Base-by-base conservation (phyloP, 108 stramenopile species). In the Skeletonema grethae region DNA sequence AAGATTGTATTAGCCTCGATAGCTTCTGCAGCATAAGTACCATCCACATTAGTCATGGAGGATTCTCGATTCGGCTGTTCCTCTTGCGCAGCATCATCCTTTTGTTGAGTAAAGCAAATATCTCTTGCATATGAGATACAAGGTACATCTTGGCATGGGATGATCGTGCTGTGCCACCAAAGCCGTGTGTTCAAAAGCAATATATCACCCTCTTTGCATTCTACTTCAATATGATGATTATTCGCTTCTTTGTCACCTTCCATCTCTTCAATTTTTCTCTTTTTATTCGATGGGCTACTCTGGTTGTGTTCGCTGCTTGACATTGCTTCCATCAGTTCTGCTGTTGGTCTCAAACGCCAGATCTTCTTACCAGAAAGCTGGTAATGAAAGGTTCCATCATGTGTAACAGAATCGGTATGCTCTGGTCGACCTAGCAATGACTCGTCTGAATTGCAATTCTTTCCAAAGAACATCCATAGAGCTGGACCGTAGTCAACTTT, bases 341-440 rank as follows among this genome's bases (percentile, higher is more conserved):
- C 45, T 12, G 93, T 91, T 18, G 96, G 92, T 58, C 91, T 79
- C 43, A 96, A 45, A 12, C 73, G 50, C 96, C 96, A 96, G 22
- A 61, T 63, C 46, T 96, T 96, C 18, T 62, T 69, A 3, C 96
- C 93, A 8, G 86, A 86, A 31, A 93, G 57, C 63, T 96, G 96
- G 79, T 86, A 91, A 79, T 96, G 93, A 83, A 88, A 94, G 8
- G 96, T 96, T 25, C 96, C 96, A 79, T 95, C 93, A 73, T 93
- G 92, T 35, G 85, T 77, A 13, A 96, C 84, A 10, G 85, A 77
- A 79, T 96, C 96, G 0, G 93, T 96, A 69, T 96, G 96, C 68
- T 93, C 92, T 29, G 86, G 87, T 41, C 95, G 81, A 8, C 95
- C 95, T 38, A 72, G 70, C 38, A 96, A 35, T 55, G 64, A 43